A percentile compares a stretch with the other conserved stretches of the same genome.
Evolutionary conservation across 192 early-diverging fungal species (phyloP).

Genomic region (Chytriomyces sp.): DNA sequence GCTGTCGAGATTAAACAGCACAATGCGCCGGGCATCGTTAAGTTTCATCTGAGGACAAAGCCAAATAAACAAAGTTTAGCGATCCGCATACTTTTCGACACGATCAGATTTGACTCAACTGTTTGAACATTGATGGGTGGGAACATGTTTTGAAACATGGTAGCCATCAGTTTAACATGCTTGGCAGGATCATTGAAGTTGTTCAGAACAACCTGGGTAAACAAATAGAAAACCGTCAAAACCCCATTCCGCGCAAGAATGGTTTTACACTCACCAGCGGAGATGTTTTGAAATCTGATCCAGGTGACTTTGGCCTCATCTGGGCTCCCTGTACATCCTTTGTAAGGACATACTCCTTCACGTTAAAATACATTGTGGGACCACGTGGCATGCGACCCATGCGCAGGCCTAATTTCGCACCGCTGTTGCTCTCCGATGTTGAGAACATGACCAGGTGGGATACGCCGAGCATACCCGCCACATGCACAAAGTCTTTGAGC

Average conservation of each 20-base stretch:
- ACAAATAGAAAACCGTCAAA: neutral
- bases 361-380: constrained; percentile 88
- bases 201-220: constrained; percentile 71
- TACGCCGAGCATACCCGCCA: constrained; percentile 84
- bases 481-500: constrained; percentile 88
- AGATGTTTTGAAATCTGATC: constrained; percentile 74
- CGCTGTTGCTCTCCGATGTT: constrained; percentile 67
- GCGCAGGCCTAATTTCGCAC: constrained; percentile 73
- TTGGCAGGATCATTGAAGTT: constrained; percentile 74
- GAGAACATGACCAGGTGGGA: constrained; percentile 91
- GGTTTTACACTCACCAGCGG: constrained; percentile 73
- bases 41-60: constrained; percentile 77
- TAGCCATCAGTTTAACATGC: constrained; percentile 88
- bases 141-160: constrained; percentile 97
- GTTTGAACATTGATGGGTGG: constrained; percentile 92
- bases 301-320: constrained; percentile 75
- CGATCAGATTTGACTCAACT: constrained; percentile 44
- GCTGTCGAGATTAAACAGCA: constrained; percentile 88
- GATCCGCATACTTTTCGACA: neutral
- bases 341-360: constrained; percentile 78
- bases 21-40: constrained; percentile 84
- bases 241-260: constrained; percentile 38
- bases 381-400: constrained; percentile 88
- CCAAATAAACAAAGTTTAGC: neutral
- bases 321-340: constrained; percentile 84